phyloP scores from a whole-genome alignment of 495 filamentous ascomycete genomes.

The Aspergillus baeticus region DNA sequence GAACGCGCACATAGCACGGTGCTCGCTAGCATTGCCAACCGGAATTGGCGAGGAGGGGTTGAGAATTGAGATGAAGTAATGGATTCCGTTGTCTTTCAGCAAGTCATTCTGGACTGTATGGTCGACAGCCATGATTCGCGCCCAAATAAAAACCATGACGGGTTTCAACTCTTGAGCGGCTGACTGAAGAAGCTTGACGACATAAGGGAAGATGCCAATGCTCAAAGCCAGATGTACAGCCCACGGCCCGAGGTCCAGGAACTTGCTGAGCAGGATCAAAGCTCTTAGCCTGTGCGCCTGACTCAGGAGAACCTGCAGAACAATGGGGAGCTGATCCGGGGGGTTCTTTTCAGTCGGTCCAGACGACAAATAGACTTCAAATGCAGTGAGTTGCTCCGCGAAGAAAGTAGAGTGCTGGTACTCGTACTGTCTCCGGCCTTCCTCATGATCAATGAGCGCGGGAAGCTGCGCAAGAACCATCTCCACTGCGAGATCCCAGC shows the following conservation, averaged over 20 bases:
- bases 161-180: conserved; percentile 93
- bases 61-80: conserved; percentile 91
- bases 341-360: conserved; percentile 81
- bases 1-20: conserved; percentile 98
- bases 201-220: conserved; percentile 98
- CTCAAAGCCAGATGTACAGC: conserved; percentile 93
- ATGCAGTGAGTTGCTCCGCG: conserved; percentile 93
- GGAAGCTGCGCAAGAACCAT: conserved; percentile 92
- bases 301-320: conserved; percentile 92
- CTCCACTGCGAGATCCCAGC: conserved; percentile 96
- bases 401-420: conserved; percentile 97
- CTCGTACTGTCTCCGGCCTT: conserved; percentile 75
- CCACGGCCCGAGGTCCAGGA: conserved; percentile 95
- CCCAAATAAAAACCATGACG: conserved; percentile 99
- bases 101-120: conserved; percentile 88
- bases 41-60: conserved; percentile 80
- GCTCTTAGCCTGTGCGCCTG: conserved; percentile 94
- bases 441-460: conserved; percentile 69
- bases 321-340: conserved; percentile 92
- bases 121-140: conserved; percentile 92
- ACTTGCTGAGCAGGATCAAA: conserved; percentile 88
- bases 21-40: conserved; percentile 80
- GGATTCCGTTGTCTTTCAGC: conserved; percentile 93
- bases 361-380: conserved; percentile 92
- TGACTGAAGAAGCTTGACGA: conserved; percentile 92